Evolutionary conservation across 208 protist genomes (phyloP).

Genomic region (Wallacemonas sp.): DNA sequence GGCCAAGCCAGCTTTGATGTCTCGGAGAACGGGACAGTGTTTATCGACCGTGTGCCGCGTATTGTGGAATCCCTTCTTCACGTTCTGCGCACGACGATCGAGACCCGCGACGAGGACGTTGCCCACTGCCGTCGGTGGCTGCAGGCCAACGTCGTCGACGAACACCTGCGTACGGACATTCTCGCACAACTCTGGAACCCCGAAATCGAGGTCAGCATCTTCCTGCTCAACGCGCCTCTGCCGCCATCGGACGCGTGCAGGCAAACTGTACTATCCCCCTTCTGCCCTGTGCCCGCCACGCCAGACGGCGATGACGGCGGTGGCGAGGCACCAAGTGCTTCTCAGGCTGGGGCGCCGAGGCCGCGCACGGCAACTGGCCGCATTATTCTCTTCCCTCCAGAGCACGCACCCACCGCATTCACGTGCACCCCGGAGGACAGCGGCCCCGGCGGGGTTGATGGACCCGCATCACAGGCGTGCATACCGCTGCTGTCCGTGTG

Average conservation of each 20-base stretch:
- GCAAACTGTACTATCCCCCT: background rate
- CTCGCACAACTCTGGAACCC: conserved; percentile 75
- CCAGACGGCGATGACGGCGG: background rate
- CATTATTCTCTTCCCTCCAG: conserved; percentile 34
- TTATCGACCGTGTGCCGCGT: conserved; percentile 68
- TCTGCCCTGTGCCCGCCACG: too few relatives aligned
- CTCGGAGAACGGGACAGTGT: conserved; percentile 66
- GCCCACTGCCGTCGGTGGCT: conserved; percentile 45
- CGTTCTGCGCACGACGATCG: conserved; percentile 55
- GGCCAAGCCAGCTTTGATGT: conserved; percentile 60
- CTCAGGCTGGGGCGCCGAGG: background rate
- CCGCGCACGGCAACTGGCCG: background rate
- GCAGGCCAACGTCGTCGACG: conserved; percentile 32
- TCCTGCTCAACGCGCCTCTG: conserved; percentile 76
- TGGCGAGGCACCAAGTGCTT: background rate
- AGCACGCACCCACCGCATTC: conserved; percentile 30
- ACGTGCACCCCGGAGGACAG: background rate
- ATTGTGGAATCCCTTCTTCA: conserved; percentile 65
- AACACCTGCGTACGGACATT: conserved; percentile 27
- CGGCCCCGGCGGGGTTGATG: conserved; percentile 12
- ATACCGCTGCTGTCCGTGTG: conserved; percentile 57
- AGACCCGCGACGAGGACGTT: conserved; percentile 54
- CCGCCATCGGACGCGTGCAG: background rate
- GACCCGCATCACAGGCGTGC: conserved; percentile 9
- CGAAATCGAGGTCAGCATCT: conserved; percentile 52